Percentiles rank a stretch among this genome's conserved stretches.
Conservation (phyloP, 2,329 filamentous ascomycete species). For the Kalaharituber pfeilii region DNA sequence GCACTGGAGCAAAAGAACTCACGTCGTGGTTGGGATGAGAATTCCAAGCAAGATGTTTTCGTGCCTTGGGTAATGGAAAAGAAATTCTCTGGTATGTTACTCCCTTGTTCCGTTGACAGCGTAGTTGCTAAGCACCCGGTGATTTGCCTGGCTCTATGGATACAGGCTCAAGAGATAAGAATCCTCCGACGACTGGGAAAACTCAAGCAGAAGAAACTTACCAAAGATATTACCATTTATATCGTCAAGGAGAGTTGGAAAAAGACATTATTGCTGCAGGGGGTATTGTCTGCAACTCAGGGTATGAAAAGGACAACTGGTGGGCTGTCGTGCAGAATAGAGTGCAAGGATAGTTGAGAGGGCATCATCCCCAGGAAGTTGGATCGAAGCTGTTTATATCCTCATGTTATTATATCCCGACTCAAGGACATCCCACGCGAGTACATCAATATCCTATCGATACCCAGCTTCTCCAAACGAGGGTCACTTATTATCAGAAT, state of each 20-base stretch:
- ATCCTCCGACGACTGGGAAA: constrained; percentile 2
- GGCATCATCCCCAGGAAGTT: background rate
- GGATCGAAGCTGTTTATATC: background rate
- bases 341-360: background rate
- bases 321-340: constrained; percentile 50
- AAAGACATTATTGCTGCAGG: constrained; percentile 57
- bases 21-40: constrained; percentile 73
- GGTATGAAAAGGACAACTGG: constrained; percentile 98
- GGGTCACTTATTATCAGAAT: background rate
- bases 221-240: constrained; percentile 88
- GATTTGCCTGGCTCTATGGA: constrained; percentile 1
- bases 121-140: background rate
- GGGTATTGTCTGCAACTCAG: constrained; percentile 56
- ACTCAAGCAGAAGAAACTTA: constrained; percentile 42
- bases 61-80: constrained; percentile 71
- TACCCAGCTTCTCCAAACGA: background rate
- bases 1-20: constrained; percentile 80
- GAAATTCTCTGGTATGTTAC: background rate
- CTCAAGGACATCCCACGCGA: background rate
- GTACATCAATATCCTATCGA: background rate
- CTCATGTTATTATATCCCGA: background rate
- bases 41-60: constrained; percentile 73
- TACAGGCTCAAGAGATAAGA: constrained; percentile 1
- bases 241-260: constrained; percentile 71
- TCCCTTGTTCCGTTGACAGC: background rate